Percentiles rank a stretch among this genome's conserved stretches.
Conservation (phyloP, 1,139 yeast genomes). For the Pichia sp. region DNA sequence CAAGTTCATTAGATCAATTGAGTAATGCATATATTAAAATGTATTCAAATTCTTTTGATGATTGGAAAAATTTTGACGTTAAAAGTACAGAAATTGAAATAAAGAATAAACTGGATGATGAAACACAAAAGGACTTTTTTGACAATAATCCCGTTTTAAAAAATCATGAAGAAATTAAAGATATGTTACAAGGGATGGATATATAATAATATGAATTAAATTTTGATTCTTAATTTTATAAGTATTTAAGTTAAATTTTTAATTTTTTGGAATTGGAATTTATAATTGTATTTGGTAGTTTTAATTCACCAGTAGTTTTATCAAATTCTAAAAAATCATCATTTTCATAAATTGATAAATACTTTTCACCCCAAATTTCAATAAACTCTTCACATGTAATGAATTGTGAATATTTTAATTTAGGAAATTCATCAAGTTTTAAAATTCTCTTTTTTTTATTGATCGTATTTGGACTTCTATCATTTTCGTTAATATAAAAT, state of each 20-base stretch:
- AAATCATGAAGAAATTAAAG: constrained; percentile 21
- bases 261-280: not conserved
- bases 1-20: constrained; percentile 58
- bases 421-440: constrained; percentile 60
- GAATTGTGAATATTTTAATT: constrained; percentile 43
- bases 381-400: constrained; percentile 42
- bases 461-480: constrained; percentile 76
- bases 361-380: constrained; percentile 43
- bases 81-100: constrained; percentile 5
- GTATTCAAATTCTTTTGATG: constrained; percentile 62
- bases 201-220: not conserved
- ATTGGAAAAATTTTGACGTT: constrained; percentile 51
- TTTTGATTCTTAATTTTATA: too few relatives aligned
- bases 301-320: constrained; percentile 17
- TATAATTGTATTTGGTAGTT: not conserved
- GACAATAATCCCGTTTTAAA: constrained; percentile 22
- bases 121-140: constrained; percentile 16
- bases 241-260: not conserved
- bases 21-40: constrained; percentile 75
- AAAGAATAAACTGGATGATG: constrained; percentile 2
- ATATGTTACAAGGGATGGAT: constrained; percentile 10
- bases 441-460: constrained; percentile 70
- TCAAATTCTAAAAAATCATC: constrained; percentile 23
- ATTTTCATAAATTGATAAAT: constrained; percentile 29
- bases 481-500: constrained; percentile 82